Evolutionary conservation across 2,329 filamentous ascomycete species (phyloP).

Genomic region (Aureobasidium sp.): DNA sequence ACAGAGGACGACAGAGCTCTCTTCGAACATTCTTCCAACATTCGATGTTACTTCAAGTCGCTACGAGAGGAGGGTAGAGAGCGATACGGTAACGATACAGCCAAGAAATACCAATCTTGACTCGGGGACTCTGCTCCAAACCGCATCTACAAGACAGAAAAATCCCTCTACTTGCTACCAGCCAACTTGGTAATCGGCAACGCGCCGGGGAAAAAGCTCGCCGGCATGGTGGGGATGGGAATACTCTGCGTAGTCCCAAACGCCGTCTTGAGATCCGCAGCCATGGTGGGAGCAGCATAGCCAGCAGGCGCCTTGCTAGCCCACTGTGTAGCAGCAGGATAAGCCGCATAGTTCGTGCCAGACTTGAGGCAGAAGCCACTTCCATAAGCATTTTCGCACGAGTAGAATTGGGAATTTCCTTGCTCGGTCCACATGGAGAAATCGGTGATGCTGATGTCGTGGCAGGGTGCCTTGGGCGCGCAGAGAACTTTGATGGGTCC

Average conservation of each 20-base stretch:
- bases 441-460: conserved; percentile 41
- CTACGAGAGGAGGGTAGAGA: no score
- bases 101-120: no score
- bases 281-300: conserved; percentile 32
- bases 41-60: no score
- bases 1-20: no score
- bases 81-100: no score
- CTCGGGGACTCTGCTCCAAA: no score
- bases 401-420: conserved; percentile 32
- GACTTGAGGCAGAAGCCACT: conserved; percentile 38
- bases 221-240: conserved; percentile 34
- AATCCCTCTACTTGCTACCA: conserved; percentile 9
- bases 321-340: conserved; percentile 28
- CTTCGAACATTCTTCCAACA: no score
- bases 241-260: conserved; percentile 30
- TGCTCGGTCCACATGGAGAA: conserved; percentile 46
- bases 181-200: conserved; percentile 3
- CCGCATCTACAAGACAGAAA: no score
- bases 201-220: conserved; percentile 31
- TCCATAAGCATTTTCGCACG: conserved; percentile 43
- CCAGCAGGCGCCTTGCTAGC: conserved; percentile 29
- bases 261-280: conserved; percentile 22
- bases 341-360: conserved; percentile 20
- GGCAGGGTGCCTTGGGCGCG: conserved; percentile 43
- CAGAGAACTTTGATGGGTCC: conserved; percentile 48